Conservation (phyloP, 2,329 filamentous ascomycete genomes). For the Cladophialophora bantiana region DNA sequence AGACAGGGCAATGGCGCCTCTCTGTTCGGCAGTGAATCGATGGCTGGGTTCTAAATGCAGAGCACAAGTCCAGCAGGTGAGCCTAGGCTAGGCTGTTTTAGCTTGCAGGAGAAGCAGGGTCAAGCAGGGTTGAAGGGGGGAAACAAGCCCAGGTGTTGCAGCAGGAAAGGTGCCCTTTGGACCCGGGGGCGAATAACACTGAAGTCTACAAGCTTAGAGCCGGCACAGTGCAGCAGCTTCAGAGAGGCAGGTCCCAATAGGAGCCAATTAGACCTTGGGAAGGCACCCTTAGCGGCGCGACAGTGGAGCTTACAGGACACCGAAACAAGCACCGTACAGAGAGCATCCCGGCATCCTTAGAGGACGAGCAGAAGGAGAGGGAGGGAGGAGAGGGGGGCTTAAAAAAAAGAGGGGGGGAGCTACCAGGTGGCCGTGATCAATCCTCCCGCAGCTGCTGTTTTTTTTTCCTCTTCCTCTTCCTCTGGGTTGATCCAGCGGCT, state of each 20-base stretch:
- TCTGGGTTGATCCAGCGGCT: constrained; percentile 32
- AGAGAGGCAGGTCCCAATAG: constrained; percentile 19
- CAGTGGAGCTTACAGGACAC: constrained; percentile 27
- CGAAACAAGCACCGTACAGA: constrained; percentile 17
- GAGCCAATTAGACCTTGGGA: constrained; percentile 17
- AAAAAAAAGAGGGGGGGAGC: constrained; percentile 2
- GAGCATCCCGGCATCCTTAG: constrained; percentile 14
- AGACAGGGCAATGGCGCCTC: background rate
- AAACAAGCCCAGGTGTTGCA: constrained; percentile 27
- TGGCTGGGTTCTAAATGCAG: constrained; percentile 4
- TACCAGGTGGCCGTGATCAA: constrained; percentile 12
- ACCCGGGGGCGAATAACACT: constrained; percentile 20
- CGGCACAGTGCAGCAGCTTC: constrained; percentile 30
- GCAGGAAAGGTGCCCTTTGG: constrained; percentile 13
- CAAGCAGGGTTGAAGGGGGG: background rate
- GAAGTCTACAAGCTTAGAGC: constrained; percentile 17
- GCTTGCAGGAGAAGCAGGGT: constrained; percentile 32
- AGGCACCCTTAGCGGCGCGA: constrained; percentile 25
- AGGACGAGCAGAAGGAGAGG: constrained; percentile 10
- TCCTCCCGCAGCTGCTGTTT: constrained; percentile 12
- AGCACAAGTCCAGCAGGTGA: constrained; percentile 12
- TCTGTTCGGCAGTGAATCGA: constrained; percentile 18
- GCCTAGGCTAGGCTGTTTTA: constrained; percentile 32
- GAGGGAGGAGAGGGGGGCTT: background rate
- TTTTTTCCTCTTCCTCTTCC: background rate